Evolutionary conservation across 2,329 filamentous ascomycete species (phyloP).

Genomic region (Annulohypoxylon truncatum): DNA sequence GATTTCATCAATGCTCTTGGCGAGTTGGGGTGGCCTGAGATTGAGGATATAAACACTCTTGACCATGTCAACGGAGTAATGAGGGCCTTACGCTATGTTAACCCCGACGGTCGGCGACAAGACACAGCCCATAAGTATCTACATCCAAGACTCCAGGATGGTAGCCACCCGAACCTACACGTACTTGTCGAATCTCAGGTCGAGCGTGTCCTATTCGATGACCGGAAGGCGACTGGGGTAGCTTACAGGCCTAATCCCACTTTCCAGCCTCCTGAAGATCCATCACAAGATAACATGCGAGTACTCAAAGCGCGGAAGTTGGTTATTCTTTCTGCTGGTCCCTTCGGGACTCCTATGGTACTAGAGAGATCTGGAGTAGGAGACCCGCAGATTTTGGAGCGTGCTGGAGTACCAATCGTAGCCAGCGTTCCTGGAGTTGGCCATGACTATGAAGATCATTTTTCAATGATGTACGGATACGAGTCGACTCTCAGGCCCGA

Average conservation of each 20-base stretch:
- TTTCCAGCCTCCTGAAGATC: not conserved
- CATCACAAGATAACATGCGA: not conserved
- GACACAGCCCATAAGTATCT: conserved; percentile 64
- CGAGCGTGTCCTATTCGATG: conserved; percentile 34
- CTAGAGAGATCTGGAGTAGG: conserved; percentile 65
- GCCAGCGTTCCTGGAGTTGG: conserved; percentile 60
- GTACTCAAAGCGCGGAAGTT: conserved; percentile 59
- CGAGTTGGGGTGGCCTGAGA: conserved; percentile 61
- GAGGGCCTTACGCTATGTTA: conserved; percentile 37
- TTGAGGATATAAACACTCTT: conserved; percentile 66
- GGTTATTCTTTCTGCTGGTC: conserved; percentile 55
- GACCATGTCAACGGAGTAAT: conserved; percentile 50
- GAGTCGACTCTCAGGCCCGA: conserved; percentile 39
- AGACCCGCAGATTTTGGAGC: conserved; percentile 57
- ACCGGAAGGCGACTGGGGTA: conserved; percentile 30
- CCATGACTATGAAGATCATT: conserved; percentile 61
- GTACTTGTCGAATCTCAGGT: conserved; percentile 65
- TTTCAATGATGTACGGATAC: conserved; percentile 62
- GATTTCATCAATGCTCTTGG: conserved; percentile 62
- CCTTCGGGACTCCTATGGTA: conserved; percentile 58
- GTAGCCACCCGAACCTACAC: conserved; percentile 61
- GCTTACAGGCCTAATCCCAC: conserved; percentile 30
- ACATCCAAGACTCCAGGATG: conserved; percentile 60
- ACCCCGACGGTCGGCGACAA: conserved; percentile 59
- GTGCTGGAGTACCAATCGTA: conserved; percentile 49